Evolutionary conservation across 2,329 filamentous ascomycete species (phyloP), one percentile per base, ranked within the genome.

Genomic region (Ophiostoma perfectum): DNA sequence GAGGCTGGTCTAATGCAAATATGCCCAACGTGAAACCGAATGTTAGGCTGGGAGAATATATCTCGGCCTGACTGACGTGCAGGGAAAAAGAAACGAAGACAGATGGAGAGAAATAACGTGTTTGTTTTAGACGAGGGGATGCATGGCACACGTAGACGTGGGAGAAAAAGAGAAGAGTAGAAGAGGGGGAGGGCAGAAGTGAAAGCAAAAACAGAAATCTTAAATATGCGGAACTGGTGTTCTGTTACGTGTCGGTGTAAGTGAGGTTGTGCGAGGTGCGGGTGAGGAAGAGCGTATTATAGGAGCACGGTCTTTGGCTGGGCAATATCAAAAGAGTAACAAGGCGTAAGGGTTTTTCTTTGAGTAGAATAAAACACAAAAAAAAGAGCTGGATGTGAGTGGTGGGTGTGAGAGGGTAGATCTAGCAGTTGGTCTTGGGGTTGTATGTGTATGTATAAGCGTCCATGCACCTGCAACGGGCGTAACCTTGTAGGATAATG

Each of bases 1-100:
- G 39, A 66, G 39, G 27, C 64, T 55, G 67, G 60, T 62, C 64
- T 67, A 58, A 84, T 83, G 83, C 83, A 85, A 79, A 82, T 78
- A 79, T 83, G 82, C 83, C 83, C 80, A 84, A 85, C 79, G 78
- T 76, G 65, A 65, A 62, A 64, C 44, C 60, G 9, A 27, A 63
- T 42, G 16, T 18, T 63, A 39, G 60, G n/a, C 60, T 60, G 55
- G 16, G 38, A 42, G 12, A n/a, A 16, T 42, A 39, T 27, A 49
- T 69, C 41, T 65, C 47, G 58, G 67, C 58, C 58, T 58, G 64
- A 68, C 14, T 1, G 8, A 41, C 8, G 18, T 45, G 63, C 18
- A 44, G 18, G 63, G 38, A 38, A 45, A 60, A 58, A 60, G 9
- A 18, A 49, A 42, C 9, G 38, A 42, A 63, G 60, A 8, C 16